Evolutionary conservation across 2,329 filamentous ascomycete species (phyloP), one percentile per base, ranked within the genome.

Genomic region (Colletotrichum lupini): DNA sequence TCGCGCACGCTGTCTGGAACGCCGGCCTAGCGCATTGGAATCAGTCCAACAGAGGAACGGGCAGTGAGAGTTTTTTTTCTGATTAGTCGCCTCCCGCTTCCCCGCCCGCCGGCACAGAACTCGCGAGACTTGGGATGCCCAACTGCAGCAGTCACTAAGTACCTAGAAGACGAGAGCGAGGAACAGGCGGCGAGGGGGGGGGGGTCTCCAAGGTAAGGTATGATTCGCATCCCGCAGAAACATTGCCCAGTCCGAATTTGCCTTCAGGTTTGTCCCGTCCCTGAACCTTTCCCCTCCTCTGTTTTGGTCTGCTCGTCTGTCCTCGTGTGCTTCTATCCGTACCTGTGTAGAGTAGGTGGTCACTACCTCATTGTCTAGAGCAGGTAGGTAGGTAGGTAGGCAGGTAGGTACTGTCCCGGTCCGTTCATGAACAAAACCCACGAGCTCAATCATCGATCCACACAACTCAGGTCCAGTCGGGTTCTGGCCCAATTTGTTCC

Each of bases 401-500:
- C 4, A 11, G 14, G 2, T 7, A 16, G 2, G 37, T 16, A 42
- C 37, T 42, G 37, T 42, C 5, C 12, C 19, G 7, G 42, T 49
- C 42, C 16, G 19, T 49, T 49, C 16, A n/a, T n/a, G 19, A 49
- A 49, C 19, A 49, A 6, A 11, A 49, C 42, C 42, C 42, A 19
- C 42, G 19, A 49, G 42, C 42, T n/a, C 42, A 49, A 49, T 42
- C 14, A 42, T 42, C 37, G 16, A 42, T 42, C 14, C 37, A 42
- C 14, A 16, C 52, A 26, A 12, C 52, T 26, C 22, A 61, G 59
- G 37, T 30, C 59, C 37, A 30, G 59, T 61, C 59, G 37, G 59
- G 59, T 52, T 63, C 28, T 63, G 42, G 60, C 7, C 60, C 60
- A 62, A 46, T n/a, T 63, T 52, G 28, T 52, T 24, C 60, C 42